Evolutionary conservation across 495 filamentous ascomycete genomes (phyloP), one percentile per base, ranked within the genome.

Genomic region (Aspergillus asperescens): DNA sequence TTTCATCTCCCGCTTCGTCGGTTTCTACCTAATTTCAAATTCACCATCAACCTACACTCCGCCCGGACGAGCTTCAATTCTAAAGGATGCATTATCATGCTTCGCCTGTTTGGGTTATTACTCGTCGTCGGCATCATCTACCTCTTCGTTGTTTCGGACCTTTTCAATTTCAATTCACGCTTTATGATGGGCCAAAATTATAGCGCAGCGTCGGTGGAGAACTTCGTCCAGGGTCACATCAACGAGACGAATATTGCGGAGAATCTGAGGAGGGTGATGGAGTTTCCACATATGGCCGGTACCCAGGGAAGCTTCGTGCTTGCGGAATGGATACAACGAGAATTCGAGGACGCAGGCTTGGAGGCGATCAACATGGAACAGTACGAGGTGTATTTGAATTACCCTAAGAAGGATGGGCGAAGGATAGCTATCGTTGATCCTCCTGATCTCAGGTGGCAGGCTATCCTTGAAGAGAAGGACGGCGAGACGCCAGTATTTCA

Each of bases 311-410:
- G 93, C 67, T 87, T 81, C 54, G 82, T 83, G 43, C 75, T 95
- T 22, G 90, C 86, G 15, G 78, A 88, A 70, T 94, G 87, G 72
- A 81, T 96, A 47, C 79, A 92, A 67, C 79, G 79, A 51, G 68
- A 82, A 55, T 95, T 94, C 64, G 69, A 67, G 57, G 78, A 71
- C 25, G 83, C 83, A 50, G 79, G 79, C 7, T 72, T 97, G 56
- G 89, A 96, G 54, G 70, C 80, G 37, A 82, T 95, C 23, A 64
- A 73, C 32, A 74, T 85, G 57, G 87, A 95, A 54, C 75, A 83
- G 53, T 95, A 88, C 66, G 76, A 87, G 57, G 90, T 94, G 3
- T 97, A 96, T 64, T 66, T 97, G 54, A 96, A 97, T 69, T 97
- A 94, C 58, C 91, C 93, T 7, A 88, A 79, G 58, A 62, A 71